These are phyloP conservation scores for Cyclotella cryptica DNA, from an alignment of 108 stramenopile species.

Conservation along the genomic window DNA sequence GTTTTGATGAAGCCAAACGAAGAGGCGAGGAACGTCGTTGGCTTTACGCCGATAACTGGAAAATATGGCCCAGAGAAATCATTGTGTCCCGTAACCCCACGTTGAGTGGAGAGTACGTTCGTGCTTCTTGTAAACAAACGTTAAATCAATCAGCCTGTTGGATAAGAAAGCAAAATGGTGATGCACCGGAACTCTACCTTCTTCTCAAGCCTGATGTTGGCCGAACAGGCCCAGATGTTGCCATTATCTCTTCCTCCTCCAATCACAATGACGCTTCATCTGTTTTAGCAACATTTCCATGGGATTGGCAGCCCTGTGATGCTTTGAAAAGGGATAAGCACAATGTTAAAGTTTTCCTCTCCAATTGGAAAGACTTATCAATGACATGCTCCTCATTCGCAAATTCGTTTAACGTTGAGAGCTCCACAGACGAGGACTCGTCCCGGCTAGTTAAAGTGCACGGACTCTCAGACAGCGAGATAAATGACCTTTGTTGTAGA, in stretches of 20 bases:
- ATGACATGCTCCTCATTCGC: slow-evolving; percentile 30
- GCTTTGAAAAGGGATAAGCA: slow-evolving; percentile 44
- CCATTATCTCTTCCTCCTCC: slow-evolving; percentile 60
- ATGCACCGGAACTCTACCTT: slow-evolving; percentile 55
- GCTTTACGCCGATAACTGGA: slow-evolving; percentile 67
- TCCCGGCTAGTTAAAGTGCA: slow-evolving; percentile 40
- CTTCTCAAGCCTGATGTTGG: slow-evolving; percentile 63
- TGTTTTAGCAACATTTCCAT: slow-evolving; percentile 53
- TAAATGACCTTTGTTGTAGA: slow-evolving; percentile 39
- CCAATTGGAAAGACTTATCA: slow-evolving; percentile 27
- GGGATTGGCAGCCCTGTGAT: slow-evolving; percentile 74
- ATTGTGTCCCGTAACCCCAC: slow-evolving; percentile 17
- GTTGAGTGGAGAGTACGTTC: slow-evolving; percentile 49
- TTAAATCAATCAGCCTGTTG: slow-evolving; percentile 69
- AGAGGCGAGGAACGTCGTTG: slow-evolving; percentile 60
- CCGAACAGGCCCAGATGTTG: slow-evolving; percentile 61
- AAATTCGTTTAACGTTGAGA: slow-evolving; percentile 38
- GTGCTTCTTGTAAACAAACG: slow-evolving; percentile 58
- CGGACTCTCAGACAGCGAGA: slow-evolving; percentile 42
- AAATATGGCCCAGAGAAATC: slow-evolving; percentile 66
- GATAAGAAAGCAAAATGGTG: slow-evolving; percentile 38
- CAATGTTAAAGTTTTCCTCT: slow-evolving; percentile 24
- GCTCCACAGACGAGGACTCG: slow-evolving; percentile 32
- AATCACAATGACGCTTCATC: slow-evolving; percentile 44
- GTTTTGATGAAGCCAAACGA: slow-evolving; percentile 30